phyloP scores from a whole-genome alignment of 2,329 filamentous ascomycete genomes.

The Paramyrothecium roridum region DNA sequence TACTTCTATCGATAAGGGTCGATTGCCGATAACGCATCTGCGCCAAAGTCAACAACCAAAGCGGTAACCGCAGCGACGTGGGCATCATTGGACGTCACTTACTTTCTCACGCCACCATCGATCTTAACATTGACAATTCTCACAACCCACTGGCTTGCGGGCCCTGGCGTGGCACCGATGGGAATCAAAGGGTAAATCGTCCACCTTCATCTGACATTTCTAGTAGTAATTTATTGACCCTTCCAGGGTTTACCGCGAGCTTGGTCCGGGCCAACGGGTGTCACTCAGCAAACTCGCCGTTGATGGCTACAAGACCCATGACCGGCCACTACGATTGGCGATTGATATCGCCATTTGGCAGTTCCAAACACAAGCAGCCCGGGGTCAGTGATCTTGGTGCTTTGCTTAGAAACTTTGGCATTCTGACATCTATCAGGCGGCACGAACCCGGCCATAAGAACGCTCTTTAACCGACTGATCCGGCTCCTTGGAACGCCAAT shows the following conservation, averaged over 20 bases:
- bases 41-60: constrained; percentile 19
- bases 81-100: constrained; percentile 6
- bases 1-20: constrained; percentile 1
- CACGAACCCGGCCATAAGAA: constrained; percentile 83
- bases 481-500: constrained; percentile 75
- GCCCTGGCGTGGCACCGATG: constrained; percentile 36
- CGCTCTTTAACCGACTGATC: constrained; percentile 86
- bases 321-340: constrained; percentile 76
- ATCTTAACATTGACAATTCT: constrained; percentile 9
- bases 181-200: constrained; percentile 60
- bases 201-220: fast-evolving
- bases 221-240: constrained; percentile 5
- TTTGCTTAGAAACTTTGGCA: background rate
- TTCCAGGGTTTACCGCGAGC: constrained; percentile 80
- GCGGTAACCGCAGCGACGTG: constrained; percentile 27
- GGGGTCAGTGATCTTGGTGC: no score
- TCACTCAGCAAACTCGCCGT: constrained; percentile 81
- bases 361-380: constrained; percentile 84
- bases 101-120: constrained; percentile 4
- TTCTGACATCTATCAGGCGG: constrained; percentile 54
- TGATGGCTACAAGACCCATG: constrained; percentile 67
- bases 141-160: constrained; percentile 5
- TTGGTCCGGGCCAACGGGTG: constrained; percentile 75
- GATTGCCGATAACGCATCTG: constrained; percentile 6
- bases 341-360: constrained; percentile 98